These are phyloP conservation scores for Lentinula aciculospora DNA, from an alignment of 768 basidiomycete genomes.

Conservation along the genomic window DNA sequence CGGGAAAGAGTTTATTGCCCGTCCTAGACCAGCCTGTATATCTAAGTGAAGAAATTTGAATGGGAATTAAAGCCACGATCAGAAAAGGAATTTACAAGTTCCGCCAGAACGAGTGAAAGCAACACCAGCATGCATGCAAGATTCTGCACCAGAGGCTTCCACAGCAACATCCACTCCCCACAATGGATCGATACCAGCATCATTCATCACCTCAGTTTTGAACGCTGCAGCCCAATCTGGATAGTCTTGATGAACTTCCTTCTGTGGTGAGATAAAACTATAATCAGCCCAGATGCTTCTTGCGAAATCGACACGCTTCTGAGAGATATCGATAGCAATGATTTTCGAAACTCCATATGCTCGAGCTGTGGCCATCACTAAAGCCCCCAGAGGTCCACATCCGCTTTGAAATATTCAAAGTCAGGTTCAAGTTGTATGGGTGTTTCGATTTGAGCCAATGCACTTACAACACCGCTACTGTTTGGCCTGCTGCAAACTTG, in stretches of 20 bases:
- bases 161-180: slow-evolving; percentile 15
- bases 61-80: background rate
- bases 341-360: slow-evolving; percentile 16
- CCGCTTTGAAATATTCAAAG: slow-evolving; percentile 4
- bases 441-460: background rate
- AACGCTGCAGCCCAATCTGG: slow-evolving; percentile 11
- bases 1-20: slow-evolving; percentile 13
- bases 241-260: slow-evolving; percentile 5
- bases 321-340: slow-evolving; percentile 13
- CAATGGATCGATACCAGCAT: slow-evolving; percentile 11
- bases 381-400: slow-evolving; percentile 14
- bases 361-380: slow-evolving; percentile 13
- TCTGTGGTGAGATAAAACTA: slow-evolving; percentile 7
- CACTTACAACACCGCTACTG: slow-evolving; percentile 15
- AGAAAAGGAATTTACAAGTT: slow-evolving; percentile 9
- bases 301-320: slow-evolving; percentile 14
- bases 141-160: slow-evolving; percentile 15
- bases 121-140: slow-evolving; percentile 15
- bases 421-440: background rate
- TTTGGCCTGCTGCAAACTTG: slow-evolving; percentile 12
- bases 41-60: background rate
- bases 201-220: slow-evolving; percentile 8
- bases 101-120: slow-evolving; percentile 13
- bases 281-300: slow-evolving; percentile 12
- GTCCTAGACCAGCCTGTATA: slow-evolving; percentile 14